Percentiles rank a stretch among this genome's conserved stretches.
phyloP scores from a whole-genome alignment of 495 filamentous ascomycete species.

The Mytilinidion resinicola region DNA sequence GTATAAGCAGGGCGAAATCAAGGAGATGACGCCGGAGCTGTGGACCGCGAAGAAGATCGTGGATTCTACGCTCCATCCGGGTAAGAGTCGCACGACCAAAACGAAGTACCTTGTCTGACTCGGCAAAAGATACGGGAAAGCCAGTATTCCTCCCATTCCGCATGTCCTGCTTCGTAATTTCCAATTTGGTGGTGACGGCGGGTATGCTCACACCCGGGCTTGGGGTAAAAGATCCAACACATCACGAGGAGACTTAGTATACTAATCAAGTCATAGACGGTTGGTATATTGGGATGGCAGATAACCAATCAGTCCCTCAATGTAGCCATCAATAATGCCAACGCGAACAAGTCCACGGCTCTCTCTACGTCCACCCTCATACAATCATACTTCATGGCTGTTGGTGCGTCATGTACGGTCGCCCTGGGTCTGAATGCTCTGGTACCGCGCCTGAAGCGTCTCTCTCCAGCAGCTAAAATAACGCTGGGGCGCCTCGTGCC shows the following conservation, averaged over 20 bases:
- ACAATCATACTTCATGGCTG: slow-evolving; percentile 86
- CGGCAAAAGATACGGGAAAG: slow-evolving; percentile 68
- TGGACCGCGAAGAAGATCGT: slow-evolving; percentile 96
- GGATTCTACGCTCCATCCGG: slow-evolving; percentile 91
- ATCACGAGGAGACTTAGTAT: not conserved
- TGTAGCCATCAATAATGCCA: slow-evolving; percentile 93
- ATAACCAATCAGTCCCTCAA: slow-evolving; percentile 96
- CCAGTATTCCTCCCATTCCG: slow-evolving; percentile 91
- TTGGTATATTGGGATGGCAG: slow-evolving; percentile 90
- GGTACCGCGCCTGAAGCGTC: slow-evolving; percentile 72
- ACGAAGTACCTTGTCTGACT: slow-evolving; percentile 5
- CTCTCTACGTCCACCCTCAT: slow-evolving; percentile 71
- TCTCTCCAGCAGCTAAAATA: slow-evolving; percentile 65
- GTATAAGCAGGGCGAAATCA: slow-evolving; percentile 75
- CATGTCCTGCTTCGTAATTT: slow-evolving; percentile 93
- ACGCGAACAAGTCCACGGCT: slow-evolving; percentile 93
- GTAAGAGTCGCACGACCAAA: slow-evolving; percentile 41
- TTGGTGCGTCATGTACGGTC: slow-evolving; percentile 85
- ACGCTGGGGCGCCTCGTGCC: slow-evolving; percentile 80
- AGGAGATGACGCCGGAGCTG: slow-evolving; percentile 76
- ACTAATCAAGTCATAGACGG: slow-evolving; percentile 48
- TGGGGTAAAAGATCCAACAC: slow-evolving; percentile 39
- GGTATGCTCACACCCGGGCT: slow-evolving; percentile 93
- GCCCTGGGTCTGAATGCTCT: slow-evolving; percentile 86
- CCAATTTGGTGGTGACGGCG: slow-evolving; percentile 91